Conservation (phyloP, 2,329 filamentous ascomycete genomes). For the Fusarium illudens region DNA sequence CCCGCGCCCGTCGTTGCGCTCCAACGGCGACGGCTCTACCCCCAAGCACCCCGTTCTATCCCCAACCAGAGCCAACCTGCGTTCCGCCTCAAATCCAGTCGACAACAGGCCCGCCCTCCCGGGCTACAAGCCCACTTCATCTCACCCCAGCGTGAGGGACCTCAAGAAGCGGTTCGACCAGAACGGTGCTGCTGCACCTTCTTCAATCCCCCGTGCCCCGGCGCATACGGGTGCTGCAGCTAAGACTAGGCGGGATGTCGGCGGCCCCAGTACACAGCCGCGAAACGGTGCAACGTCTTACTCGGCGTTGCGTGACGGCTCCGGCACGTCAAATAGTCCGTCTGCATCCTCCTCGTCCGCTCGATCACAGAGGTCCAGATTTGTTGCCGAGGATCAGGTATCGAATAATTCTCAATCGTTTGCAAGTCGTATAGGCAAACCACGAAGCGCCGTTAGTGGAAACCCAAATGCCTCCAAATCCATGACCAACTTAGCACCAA, state of each 20-base stretch:
- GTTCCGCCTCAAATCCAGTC: slow-evolving; percentile 66
- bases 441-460: slow-evolving; percentile 49
- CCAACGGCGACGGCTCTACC: slow-evolving; percentile 60
- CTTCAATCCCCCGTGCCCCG: slow-evolving; percentile 49
- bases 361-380: slow-evolving; percentile 56
- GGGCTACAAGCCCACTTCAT: slow-evolving; percentile 45
- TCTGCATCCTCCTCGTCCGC: slow-evolving; percentile 37
- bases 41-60: slow-evolving; percentile 57
- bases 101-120: slow-evolving; percentile 52
- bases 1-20: slow-evolving; percentile 55
- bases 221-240: slow-evolving; percentile 46
- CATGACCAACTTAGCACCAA: slow-evolving; percentile 46
- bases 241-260: slow-evolving; percentile 45
- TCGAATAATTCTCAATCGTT: slow-evolving; percentile 67
- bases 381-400: slow-evolving; percentile 59
- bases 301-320: slow-evolving; percentile 51
- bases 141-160: slow-evolving; percentile 79
- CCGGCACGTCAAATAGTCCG: slow-evolving; percentile 32
- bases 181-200: slow-evolving; percentile 50
- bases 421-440: slow-evolving; percentile 66
- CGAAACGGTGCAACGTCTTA: slow-evolving; percentile 51
- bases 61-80: slow-evolving; percentile 53
- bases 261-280: slow-evolving; percentile 45
- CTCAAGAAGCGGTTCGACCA: slow-evolving; percentile 82
- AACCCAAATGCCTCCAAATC: slow-evolving; percentile 49